Evolutionary conservation across 2,329 filamentous ascomycete species (phyloP), one percentile per base, ranked within the genome.

Genomic region (Colletotrichum noveboracense): DNA sequence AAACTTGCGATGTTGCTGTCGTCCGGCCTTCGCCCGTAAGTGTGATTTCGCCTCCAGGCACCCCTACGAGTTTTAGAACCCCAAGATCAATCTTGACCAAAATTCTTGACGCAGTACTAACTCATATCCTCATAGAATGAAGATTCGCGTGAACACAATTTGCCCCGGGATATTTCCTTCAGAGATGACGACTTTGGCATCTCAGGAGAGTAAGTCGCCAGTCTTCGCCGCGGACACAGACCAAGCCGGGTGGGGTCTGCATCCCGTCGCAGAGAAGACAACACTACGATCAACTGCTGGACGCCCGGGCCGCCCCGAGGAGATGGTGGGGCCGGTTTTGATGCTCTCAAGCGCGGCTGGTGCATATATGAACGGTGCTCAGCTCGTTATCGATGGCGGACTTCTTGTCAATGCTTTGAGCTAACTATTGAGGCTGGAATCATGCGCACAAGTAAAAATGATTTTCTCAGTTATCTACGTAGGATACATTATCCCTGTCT

Each of bases 351-450:
- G 78, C 62, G 58, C 79, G 8, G 79, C 76, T 12, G 80, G 79
- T 43, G 79, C 74, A 6, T 81, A 81, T 67, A 81, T 81, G 78
- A 81, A 80, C 69, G 75, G 74, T 62, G 80, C 79, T 2, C 70
- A 78, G 14, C 70, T 81, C 48, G 80, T 78, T 4, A 77, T 81
- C 12, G 80, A 81, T 32, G 80, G 80, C 5, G 80, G 80, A 6
- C 71, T 67, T 56, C 65, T 67, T 28, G 65, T 67, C 18, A 67
- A 67, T 21, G 65, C 48, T 30, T 56, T 67, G n/a, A 56, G 65
- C 65, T 67, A 36, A 26, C 6, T 43, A 32, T 34, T 24, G 0
- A 13, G 43, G 13, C 65, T 55, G 13, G 26, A 60, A n/a, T 21
- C 14, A 30, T 26, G 5, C 16, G 21, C 6, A 60, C 7, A 9